These are phyloP conservation scores for Saccharomycopsis sp. DNA, from an alignment of 805 yeast genomes.

Conservation along the genomic window DNA sequence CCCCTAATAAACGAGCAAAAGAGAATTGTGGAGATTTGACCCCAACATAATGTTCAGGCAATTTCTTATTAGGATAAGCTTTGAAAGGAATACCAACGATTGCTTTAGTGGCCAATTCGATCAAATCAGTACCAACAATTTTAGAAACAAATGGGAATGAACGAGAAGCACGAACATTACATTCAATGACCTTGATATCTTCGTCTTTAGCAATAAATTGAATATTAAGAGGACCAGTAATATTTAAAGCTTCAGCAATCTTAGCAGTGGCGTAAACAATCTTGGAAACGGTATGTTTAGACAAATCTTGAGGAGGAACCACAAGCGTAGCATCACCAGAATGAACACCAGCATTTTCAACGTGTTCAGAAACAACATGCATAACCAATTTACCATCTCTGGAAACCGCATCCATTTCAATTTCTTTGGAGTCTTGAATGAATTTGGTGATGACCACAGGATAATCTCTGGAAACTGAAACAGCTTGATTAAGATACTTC, in stretches of 20 bases:
- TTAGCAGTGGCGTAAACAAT: slow-evolving; percentile 94
- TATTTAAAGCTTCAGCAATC: slow-evolving; percentile 88
- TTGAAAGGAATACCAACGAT: slow-evolving; percentile 78
- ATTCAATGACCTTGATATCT: slow-evolving; percentile 94
- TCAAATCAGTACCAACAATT: slow-evolving; percentile 92
- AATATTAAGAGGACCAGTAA: slow-evolving; percentile 96
- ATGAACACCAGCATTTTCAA: slow-evolving; percentile 98
- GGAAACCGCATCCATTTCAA: slow-evolving; percentile 98
- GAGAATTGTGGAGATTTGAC: slow-evolving; percentile 97
- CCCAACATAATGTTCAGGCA: slow-evolving; percentile 93
- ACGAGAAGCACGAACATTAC: slow-evolving; percentile 98
- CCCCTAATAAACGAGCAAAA: slow-evolving; percentile 93
- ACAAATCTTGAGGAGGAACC: slow-evolving; percentile 94
- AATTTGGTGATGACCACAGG: slow-evolving; percentile 97
- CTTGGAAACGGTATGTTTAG: slow-evolving; percentile 81
- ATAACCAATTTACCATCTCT: slow-evolving; percentile 86
- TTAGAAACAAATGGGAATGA: slow-evolving; percentile 98
- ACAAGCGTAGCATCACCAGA: slow-evolving; percentile 98
- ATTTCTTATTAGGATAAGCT: slow-evolving; percentile 82
- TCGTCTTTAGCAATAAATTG: slow-evolving; percentile 94
- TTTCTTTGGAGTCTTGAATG: slow-evolving; percentile 94
- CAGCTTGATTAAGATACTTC: slow-evolving; percentile 84
- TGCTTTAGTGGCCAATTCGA: slow-evolving; percentile 96
- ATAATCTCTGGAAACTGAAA: slow-evolving; percentile 93
- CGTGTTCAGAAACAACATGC: slow-evolving; percentile 98